A percentile compares a stretch with the other conserved stretches of the same genome.
Evolutionary conservation across 2,329 filamentous ascomycete genomes (phyloP).

Genomic region (Calonectria multiphialidica): DNA sequence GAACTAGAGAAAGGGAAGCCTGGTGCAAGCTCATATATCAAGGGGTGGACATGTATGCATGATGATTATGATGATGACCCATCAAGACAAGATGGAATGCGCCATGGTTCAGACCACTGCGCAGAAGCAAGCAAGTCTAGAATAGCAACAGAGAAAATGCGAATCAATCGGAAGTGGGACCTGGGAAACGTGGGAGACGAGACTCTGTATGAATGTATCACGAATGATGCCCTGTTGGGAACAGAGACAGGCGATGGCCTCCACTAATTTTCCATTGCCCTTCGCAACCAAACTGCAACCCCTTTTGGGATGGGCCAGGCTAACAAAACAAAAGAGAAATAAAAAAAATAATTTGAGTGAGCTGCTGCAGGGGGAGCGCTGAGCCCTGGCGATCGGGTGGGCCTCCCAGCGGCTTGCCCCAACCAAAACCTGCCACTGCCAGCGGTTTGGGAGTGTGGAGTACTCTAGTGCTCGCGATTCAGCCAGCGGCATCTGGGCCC

Average conservation of each 20-base stretch:
- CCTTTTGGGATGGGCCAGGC: neutral
- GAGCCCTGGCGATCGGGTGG: slow-evolving; percentile 24
- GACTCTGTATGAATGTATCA: neutral
- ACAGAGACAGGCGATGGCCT: neutral
- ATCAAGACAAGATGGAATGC: neutral
- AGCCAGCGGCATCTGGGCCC: neutral
- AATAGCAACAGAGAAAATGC: neutral
- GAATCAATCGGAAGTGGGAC: slow-evolving; percentile 6
- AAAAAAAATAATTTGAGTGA: slow-evolving; percentile 6
- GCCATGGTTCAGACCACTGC: neutral
- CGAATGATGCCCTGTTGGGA: no score
- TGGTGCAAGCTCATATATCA: neutral
- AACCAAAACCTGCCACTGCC: slow-evolving; percentile 19
- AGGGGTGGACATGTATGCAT: neutral
- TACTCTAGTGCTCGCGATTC: neutral
- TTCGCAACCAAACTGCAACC: slow-evolving; percentile 16
- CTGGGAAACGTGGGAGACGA: slow-evolving; percentile 1
- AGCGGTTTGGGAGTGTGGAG: slow-evolving; percentile 1
- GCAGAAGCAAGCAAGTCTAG: neutral
- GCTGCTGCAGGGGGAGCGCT: neutral
- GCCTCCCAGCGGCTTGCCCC: slow-evolving; percentile 12
- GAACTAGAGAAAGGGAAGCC: no score
- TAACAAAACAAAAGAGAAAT: slow-evolving; percentile 12
- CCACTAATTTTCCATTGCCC: slow-evolving; percentile 24
- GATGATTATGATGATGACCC: neutral